These are phyloP conservation scores for Guillardia theta DNA, from an alignment of 78 protist species.

Conservation along the genomic window DNA sequence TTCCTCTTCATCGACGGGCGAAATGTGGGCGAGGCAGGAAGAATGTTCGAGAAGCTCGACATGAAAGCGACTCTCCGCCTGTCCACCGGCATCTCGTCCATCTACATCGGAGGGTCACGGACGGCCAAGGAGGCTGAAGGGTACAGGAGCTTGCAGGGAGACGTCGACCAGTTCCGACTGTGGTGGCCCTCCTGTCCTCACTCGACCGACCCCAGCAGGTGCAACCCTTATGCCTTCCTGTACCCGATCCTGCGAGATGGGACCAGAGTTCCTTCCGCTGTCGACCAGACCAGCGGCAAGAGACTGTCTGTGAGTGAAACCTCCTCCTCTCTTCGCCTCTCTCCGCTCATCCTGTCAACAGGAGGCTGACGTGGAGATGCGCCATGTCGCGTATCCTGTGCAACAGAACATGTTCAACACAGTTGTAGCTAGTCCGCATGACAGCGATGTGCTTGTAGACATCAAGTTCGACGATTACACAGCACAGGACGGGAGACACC, in stretches of 20 bases:
- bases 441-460: not conserved
- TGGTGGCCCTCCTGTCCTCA: conserved; percentile 21
- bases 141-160: not conserved
- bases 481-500: not conserved
- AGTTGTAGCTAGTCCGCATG: not conserved
- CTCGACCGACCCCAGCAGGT: not conserved
- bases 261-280: not conserved
- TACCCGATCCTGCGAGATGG: not conserved
- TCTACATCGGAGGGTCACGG: no score
- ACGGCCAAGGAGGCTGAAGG: no score
- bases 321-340: not conserved
- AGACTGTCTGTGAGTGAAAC: not conserved
- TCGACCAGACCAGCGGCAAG: not conserved
- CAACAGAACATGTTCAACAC: not conserved
- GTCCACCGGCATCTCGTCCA: no score
- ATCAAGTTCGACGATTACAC: not conserved
- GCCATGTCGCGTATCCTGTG: not conserved
- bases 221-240: conserved; percentile 6
- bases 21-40: no score
- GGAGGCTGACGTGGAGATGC: not conserved
- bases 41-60: no score
- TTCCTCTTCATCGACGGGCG: not conserved
- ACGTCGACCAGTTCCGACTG: not conserved
- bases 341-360: not conserved
- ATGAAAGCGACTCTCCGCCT: no score